Evolutionary conservation across 2,329 filamentous ascomycete species (phyloP), one percentile per base, ranked within the genome.

Genomic region (Trichoderma harzianum): DNA sequence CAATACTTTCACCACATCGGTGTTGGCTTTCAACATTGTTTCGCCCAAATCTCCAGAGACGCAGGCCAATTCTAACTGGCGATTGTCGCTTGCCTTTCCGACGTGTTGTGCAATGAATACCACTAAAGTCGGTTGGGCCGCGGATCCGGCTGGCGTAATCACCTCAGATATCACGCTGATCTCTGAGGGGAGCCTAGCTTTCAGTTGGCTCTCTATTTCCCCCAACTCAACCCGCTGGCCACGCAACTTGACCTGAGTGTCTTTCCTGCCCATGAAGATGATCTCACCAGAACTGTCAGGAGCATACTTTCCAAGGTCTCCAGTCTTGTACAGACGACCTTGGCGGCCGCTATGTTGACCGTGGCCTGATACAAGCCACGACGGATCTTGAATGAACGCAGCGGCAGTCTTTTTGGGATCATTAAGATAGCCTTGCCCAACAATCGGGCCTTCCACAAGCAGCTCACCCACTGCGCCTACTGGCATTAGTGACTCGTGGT

Each of bases 351-450:
- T 30, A 4, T 53, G 55, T 30, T 28, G 28, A 36, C 57, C 3
- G 16, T 30, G 1, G 4, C 73, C 74, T 18, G 21, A 14, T 2
- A 72, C 24, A 3, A 76, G 67, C 76, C 76, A 77, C 3, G 53
- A n/a, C 1, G 76, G 76, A 39, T 72, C 64, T 21, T 76, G 28
- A 39, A 81, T 76, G 36, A 80, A 81, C 0, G 75, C 74, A 0
- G 71, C 21, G 68, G 79, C 72, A 79, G 84, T 82, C 62, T 74
- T 74, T 5, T 61, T 68, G 0, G 77, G 28, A 28, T 80, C 76
- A 65, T 86, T 83, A 16, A 87, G 77, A 72, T 89, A 89, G 34
- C 86, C 85, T 57, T 82, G 78, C 16, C 83, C 85, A 11, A 89
- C 81, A 2, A 83, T 80, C 1, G 86, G 86, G 0, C 84, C 83